A percentile compares a stretch with the other conserved stretches of the same genome.
phyloP scores from a whole-genome alignment of 495 filamentous ascomycete genomes.

The Xylaria curta region DNA sequence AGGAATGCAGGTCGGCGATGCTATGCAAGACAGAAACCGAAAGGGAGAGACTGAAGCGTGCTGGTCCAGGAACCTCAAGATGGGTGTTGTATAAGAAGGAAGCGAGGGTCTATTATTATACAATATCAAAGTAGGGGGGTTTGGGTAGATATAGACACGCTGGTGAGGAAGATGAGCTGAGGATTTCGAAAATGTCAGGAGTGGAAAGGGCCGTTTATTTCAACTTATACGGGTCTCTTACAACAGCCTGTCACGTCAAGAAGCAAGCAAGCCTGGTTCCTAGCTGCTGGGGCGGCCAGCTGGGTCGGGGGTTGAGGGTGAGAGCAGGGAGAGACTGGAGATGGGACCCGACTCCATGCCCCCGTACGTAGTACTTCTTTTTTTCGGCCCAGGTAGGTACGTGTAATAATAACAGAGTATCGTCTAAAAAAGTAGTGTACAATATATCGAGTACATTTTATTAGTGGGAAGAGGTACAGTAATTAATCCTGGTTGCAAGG shows the following conservation, averaged over 20 bases:
- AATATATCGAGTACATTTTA: slow-evolving; percentile 12
- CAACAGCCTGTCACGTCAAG: slow-evolving; percentile 18
- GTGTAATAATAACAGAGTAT: slow-evolving; percentile 8
- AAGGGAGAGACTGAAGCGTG: slow-evolving; percentile 25
- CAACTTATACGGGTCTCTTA: slow-evolving; percentile 28
- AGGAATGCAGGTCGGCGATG: slow-evolving; percentile 24
- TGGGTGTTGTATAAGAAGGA: neutral
- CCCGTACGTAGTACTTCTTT: slow-evolving; percentile 11
- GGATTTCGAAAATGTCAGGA: slow-evolving; percentile 22
- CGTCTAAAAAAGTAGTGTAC: neutral
- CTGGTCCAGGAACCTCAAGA: slow-evolving; percentile 15
- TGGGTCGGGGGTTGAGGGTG: slow-evolving; percentile 15
- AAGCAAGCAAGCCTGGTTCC: slow-evolving; percentile 20
- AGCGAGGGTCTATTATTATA: slow-evolving; percentile 17
- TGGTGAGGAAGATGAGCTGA: slow-evolving; percentile 23
- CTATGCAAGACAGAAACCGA: slow-evolving; percentile 26
- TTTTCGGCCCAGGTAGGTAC: slow-evolving; percentile 17
- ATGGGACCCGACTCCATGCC: slow-evolving; percentile 23
- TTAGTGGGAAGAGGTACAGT: slow-evolving; percentile 18
- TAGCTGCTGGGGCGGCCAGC: slow-evolving; percentile 28
- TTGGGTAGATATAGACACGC: slow-evolving; percentile 1
- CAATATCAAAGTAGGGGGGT: slow-evolving; percentile 14
- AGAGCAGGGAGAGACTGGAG: slow-evolving; percentile 14
- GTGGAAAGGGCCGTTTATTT: slow-evolving; percentile 30
- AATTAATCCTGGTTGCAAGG: slow-evolving; percentile 11